Percentiles rank a stretch among this genome's conserved stretches.
Evolutionary conservation across 2,329 filamentous ascomycete genomes (phyloP).

Genomic region (Claviceps citrina): DNA sequence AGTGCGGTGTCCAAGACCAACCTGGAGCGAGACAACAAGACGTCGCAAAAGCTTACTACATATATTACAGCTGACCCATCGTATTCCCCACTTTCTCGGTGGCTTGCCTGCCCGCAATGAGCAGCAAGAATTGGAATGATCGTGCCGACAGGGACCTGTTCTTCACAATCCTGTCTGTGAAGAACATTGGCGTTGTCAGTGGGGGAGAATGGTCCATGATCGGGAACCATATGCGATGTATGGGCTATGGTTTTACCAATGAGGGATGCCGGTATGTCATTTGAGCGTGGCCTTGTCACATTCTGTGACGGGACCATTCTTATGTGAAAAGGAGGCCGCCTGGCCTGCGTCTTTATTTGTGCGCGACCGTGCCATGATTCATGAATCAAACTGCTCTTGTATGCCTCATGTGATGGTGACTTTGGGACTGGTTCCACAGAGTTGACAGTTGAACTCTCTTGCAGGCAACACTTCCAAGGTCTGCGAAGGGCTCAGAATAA

Average conservation of each 20-base stretch:
- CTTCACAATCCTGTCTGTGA: conserved; percentile 46
- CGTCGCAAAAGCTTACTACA: background rate
- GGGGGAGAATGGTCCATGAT: conserved; percentile 47
- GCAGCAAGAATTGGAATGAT: conserved; percentile 47
- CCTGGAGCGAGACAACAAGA: conserved; percentile 7
- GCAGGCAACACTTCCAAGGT: conserved; percentile 46
- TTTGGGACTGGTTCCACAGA: background rate
- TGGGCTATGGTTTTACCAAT: conserved; percentile 49
- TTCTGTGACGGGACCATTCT: background rate
- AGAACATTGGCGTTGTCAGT: conserved; percentile 49
- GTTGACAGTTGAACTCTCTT: background rate
- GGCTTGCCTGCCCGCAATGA: conserved; percentile 18
- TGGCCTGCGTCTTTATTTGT: background rate
- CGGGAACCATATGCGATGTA: conserved; percentile 41
- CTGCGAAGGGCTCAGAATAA: conserved; percentile 41
- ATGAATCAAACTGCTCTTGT: no score
- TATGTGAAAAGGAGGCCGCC: background rate
- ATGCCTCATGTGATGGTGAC: no score
- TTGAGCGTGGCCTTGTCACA: background rate
- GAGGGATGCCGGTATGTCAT: conserved; percentile 45
- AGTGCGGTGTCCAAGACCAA: conserved; percentile 5
- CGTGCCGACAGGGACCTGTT: conserved; percentile 47
- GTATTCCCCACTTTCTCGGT: background rate
- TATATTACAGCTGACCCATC: no score
- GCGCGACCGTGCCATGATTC: no score